Evolutionary conservation across 108 stramenopile genomes (phyloP).

Genomic region (Nannochloropsis salina): DNA sequence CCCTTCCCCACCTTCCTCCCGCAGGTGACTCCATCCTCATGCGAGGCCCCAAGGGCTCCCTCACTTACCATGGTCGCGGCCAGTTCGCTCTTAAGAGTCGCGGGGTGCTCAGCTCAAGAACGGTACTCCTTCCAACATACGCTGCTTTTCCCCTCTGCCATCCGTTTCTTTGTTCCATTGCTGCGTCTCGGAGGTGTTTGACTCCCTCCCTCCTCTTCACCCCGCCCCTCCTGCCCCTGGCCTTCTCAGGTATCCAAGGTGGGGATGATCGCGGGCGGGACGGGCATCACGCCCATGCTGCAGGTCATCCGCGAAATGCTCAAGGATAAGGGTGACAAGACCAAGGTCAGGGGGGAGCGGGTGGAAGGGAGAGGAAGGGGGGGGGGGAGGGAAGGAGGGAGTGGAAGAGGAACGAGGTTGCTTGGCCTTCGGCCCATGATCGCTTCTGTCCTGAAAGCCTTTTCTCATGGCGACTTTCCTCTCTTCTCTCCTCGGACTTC

Average conservation of each 20-base stretch:
- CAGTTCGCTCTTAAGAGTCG: neutral
- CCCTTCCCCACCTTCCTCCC: neutral
- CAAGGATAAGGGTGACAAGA: conserved; percentile 65
- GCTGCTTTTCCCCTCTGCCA: neutral
- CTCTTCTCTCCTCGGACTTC: too few relatives aligned
- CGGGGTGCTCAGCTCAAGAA: neutral
- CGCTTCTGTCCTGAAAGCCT: too few relatives aligned
- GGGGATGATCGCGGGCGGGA: conserved; percentile 97
- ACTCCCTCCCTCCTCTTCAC: conserved; percentile 23
- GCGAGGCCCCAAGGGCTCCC: conserved; percentile 65
- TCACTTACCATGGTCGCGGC: conserved; percentile 63
- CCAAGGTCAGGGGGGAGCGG: conserved; percentile 52
- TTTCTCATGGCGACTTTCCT: too few relatives aligned
- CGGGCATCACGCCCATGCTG: conserved; percentile 97
- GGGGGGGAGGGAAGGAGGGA: neutral
- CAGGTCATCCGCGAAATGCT: conserved; percentile 73
- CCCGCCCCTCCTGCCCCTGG: conserved; percentile 51
- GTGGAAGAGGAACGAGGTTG: neutral
- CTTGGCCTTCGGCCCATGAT: too few relatives aligned
- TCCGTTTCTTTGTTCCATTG: neutral
- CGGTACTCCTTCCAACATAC: neutral
- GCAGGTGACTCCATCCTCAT: conserved; percentile 66
- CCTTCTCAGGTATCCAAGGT: conserved; percentile 58
- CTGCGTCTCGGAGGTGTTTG: too few relatives aligned
- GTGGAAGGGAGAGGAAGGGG: neutral